Evolutionary conservation across 768 basidiomycete genomes (phyloP).

Genomic region (Coprinopsis marcescibilis): DNA sequence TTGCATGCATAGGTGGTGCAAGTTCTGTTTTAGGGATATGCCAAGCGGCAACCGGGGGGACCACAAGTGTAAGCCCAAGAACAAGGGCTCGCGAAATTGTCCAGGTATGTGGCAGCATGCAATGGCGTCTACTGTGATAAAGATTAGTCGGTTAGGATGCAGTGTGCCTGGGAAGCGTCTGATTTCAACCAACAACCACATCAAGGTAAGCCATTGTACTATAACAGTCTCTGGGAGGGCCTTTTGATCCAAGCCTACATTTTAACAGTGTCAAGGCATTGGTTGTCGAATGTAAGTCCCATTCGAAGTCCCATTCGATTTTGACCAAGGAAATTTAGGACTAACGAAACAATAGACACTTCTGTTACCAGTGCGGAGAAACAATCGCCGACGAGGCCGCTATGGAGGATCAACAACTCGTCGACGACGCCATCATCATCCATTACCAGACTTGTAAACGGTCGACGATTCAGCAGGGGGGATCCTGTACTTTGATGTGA

Average conservation of each 20-base stretch:
- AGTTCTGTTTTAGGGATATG: constrained; percentile 1
- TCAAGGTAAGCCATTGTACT: not conserved
- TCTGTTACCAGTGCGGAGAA: not conserved
- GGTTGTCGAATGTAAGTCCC: constrained; percentile 2
- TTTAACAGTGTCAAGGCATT: not conserved
- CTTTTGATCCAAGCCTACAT: not conserved
- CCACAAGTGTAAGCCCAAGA: constrained; percentile 4
- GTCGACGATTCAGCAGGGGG: not conserved
- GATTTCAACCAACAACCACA: not conserved
- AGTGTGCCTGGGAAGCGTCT: not conserved
- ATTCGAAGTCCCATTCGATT: not conserved
- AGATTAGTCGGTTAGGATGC: too few species aligned
- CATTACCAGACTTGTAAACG: not conserved
- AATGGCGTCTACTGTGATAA: not conserved
- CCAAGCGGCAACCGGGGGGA: not conserved
- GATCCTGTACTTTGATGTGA: not conserved
- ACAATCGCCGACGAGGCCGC: not conserved
- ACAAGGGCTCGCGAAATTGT: not conserved
- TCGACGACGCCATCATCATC: not conserved
- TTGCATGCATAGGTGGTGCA: constrained; percentile 6
- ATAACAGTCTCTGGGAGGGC: not conserved
- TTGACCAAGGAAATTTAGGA: not conserved
- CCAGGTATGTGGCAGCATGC: not conserved
- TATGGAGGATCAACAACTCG: not conserved
- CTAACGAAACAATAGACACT: too few species aligned